phyloP scores from a whole-genome alignment of 2,329 filamentous ascomycete species.

The Lithohypha guttulata region DNA sequence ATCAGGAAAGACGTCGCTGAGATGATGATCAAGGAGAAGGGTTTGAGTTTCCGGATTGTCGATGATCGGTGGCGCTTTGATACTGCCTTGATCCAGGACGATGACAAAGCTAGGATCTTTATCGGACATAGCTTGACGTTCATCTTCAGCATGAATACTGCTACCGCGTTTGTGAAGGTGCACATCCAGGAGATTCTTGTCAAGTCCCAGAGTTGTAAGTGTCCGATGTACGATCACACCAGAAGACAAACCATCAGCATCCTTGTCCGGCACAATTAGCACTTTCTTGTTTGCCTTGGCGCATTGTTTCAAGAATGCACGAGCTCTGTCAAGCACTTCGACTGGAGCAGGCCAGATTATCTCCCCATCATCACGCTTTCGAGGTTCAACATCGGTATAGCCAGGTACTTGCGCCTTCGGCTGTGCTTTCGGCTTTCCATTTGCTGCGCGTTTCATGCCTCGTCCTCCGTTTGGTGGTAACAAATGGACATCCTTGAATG shows the following conservation, averaged over 20 bases:
- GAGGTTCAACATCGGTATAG: slow-evolving; percentile 23
- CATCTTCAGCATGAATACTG: slow-evolving; percentile 45
- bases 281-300: slow-evolving; percentile 41
- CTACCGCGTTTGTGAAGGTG: slow-evolving; percentile 51
- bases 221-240: slow-evolving; percentile 54
- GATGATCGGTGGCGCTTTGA: slow-evolving; percentile 44
- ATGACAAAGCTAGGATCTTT: slow-evolving; percentile 48
- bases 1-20: slow-evolving; percentile 49
- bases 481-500: too few relatives aligned
- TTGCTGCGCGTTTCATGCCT: slow-evolving; percentile 19
- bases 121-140: slow-evolving; percentile 42
- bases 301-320: slow-evolving; percentile 48
- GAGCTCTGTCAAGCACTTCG: slow-evolving; percentile 44
- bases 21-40: slow-evolving; percentile 57
- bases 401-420: slow-evolving; percentile 20
- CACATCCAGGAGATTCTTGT: slow-evolving; percentile 41
- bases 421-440: slow-evolving; percentile 12
- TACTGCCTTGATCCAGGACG: slow-evolving; percentile 55
- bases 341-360: slow-evolving; percentile 52
- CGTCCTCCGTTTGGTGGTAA: too few relatives aligned
- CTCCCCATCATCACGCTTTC: slow-evolving; percentile 34
- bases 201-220: slow-evolving; percentile 47
- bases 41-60: slow-evolving; percentile 37
- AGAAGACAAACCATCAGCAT: slow-evolving; percentile 55
- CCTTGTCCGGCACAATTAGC: slow-evolving; percentile 57